Conservation (phyloP, 345 rosid species). For the Eucalyptus urophylla region DNA sequence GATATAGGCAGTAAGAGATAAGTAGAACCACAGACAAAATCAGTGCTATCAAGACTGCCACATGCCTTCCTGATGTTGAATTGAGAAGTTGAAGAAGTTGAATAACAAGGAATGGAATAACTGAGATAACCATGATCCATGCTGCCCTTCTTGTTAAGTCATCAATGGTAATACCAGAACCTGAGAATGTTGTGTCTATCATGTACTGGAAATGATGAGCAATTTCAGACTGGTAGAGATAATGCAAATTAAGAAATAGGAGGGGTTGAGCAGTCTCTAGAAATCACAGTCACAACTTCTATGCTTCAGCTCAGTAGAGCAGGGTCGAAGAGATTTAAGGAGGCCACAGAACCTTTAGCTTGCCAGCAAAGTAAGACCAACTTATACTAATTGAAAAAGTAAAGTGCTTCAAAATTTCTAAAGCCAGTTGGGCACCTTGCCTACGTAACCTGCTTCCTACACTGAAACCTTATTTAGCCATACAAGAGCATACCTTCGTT, state of each 20-base stretch:
- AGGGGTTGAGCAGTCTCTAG: not conserved
- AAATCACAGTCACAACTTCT: not conserved
- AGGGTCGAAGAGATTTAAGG: not conserved
- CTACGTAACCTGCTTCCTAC: not conserved
- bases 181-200: constrained; percentile 4
- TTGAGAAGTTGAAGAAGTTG: constrained; percentile 63
- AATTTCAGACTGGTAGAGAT: not conserved
- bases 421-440: not conserved
- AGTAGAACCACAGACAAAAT: constrained; percentile 40
- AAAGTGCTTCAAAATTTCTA: not conserved
- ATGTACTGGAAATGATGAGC: not conserved
- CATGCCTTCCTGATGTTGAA: constrained; percentile 64
- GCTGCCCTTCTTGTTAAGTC: constrained; percentile 80
- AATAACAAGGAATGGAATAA: constrained; percentile 76
- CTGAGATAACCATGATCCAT: constrained; percentile 65
- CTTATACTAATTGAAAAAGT: not conserved
- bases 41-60: constrained; percentile 59
- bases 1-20: constrained; percentile 80
- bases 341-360: not conserved
- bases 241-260: not conserved
- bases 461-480: not conserved
- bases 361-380: not conserved
- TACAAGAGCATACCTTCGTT: not conserved
- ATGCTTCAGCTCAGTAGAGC: not conserved
- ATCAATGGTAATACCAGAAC: constrained; percentile 69